Conservation (phyloP, 129 eudicot genomes). For the Gnaphalium uliginosum region DNA sequence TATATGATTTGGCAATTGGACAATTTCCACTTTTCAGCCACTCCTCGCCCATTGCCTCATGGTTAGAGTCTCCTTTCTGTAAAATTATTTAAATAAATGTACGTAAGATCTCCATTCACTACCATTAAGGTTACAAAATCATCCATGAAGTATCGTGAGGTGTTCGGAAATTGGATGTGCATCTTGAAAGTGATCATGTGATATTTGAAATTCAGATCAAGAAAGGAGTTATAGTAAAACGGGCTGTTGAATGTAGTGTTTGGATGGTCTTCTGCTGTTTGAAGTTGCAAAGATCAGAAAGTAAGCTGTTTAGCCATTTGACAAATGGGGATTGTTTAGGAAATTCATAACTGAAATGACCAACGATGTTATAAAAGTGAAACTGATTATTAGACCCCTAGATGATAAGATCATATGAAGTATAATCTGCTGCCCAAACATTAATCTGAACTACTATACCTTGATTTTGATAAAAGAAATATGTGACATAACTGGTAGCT, state of each 20-base stretch:
- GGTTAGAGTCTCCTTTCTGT: conserved; percentile 72
- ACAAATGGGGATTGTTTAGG: too few species aligned
- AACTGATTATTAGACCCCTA: too few species aligned
- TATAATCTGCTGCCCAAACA: too few species aligned
- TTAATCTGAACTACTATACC: not conserved
- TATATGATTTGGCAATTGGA: conserved; percentile 91
- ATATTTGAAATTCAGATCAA: too few species aligned
- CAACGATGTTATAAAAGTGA: too few species aligned
- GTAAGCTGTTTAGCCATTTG: too few species aligned
- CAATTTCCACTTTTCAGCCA: conserved; percentile 92
- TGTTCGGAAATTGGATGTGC: not conserved
- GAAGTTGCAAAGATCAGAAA: too few species aligned
- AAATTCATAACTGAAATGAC: too few species aligned
- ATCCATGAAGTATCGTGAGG: not conserved
- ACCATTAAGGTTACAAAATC: not conserved
- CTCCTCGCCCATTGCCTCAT: conserved; percentile 86
- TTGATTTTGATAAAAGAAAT: not conserved
- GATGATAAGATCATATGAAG: too few species aligned
- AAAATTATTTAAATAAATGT: conserved; percentile 12
- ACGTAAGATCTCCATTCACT: not conserved
- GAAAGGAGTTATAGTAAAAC: too few species aligned
- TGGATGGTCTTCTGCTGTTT: too few species aligned
- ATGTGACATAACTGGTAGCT: not conserved
- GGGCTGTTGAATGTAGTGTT: too few species aligned
- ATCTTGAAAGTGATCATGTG: not conserved